phyloP scores from a whole-genome alignment of 257 asterid species.

The Haberlea rhodopensis region DNA sequence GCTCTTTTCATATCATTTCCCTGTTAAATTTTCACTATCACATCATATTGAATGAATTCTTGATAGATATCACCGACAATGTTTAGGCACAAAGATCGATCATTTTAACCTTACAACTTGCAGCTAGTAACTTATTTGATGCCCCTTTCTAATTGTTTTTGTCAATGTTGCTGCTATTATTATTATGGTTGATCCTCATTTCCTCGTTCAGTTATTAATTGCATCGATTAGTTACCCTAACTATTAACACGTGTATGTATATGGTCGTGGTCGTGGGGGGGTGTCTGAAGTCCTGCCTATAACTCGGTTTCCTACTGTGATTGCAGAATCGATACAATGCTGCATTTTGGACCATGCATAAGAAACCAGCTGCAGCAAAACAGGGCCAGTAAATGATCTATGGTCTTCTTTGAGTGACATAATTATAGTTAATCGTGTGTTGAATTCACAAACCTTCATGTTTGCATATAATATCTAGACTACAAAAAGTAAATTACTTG shows the following conservation, averaged over 20 bases:
- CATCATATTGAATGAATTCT: no score
- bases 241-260: no score
- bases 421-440: not conserved
- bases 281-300: not conserved
- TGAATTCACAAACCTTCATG: no score
- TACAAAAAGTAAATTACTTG: no score
- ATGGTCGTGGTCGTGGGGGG: no score
- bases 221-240: not conserved
- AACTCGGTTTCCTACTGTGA: constrained; percentile 1
- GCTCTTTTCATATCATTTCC: no score
- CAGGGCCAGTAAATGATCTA: constrained; percentile 7
- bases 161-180: not conserved
- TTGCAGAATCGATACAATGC: constrained; percentile 75
- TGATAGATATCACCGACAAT: no score
- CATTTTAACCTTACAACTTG: no score
- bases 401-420: not conserved
- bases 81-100: no score
- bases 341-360: constrained; percentile 91
- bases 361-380: constrained; percentile 33
- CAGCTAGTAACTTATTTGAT: not conserved
- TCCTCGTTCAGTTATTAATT: not conserved
- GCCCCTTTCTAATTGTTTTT: not conserved
- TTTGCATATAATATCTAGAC: no score
- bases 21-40: no score
- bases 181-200: not conserved